A percentile compares a stretch with the other conserved stretches of the same genome.
Evolutionary conservation across 805 yeast species (phyloP).

Genomic region (Jamesozyma jinghongensis): DNA sequence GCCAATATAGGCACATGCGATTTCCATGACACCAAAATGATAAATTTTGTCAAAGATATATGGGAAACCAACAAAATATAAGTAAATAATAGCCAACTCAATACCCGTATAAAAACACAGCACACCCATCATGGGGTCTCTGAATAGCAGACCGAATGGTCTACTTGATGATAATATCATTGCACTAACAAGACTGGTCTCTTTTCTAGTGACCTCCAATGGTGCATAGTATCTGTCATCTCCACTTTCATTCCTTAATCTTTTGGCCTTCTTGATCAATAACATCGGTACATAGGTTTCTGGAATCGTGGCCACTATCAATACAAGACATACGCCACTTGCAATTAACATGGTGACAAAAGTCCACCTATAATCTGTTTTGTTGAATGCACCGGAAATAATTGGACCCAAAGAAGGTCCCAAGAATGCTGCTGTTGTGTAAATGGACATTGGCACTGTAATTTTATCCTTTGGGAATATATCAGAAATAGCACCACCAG

Average conservation of each 20-base stretch:
- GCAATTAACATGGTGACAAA: constrained; percentile 56
- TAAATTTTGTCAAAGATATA: constrained; percentile 48
- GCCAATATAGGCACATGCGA: constrained; percentile 59
- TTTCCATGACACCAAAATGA: constrained; percentile 42
- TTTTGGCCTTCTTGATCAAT: constrained; percentile 42
- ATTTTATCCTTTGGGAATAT: constrained; percentile 52
- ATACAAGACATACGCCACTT: constrained; percentile 45
- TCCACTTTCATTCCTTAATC: constrained; percentile 43
- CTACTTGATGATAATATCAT: constrained; percentile 40
- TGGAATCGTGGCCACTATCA: constrained; percentile 39
- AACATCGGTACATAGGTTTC: constrained; percentile 59
- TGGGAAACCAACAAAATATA: constrained; percentile 60
- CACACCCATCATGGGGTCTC: constrained; percentile 48
- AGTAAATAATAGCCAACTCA: constrained; percentile 49
- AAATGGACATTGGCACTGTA: constrained; percentile 61
- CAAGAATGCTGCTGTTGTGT: constrained; percentile 51
- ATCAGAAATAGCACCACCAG: constrained; percentile 72
- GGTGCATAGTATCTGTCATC: constrained; percentile 40
- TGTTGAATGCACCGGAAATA: constrained; percentile 45
- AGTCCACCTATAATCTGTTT: constrained; percentile 58
- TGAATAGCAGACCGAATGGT: constrained; percentile 40
- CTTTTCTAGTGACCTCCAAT: constrained; percentile 32
- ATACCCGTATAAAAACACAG: constrained; percentile 50
- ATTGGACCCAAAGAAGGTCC: constrained; percentile 70
- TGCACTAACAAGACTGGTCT: constrained; percentile 35